These are phyloP conservation scores for Chenopodium formosanum DNA, from an alignment of 148 eudicot species.

Conservation along the genomic window DNA sequence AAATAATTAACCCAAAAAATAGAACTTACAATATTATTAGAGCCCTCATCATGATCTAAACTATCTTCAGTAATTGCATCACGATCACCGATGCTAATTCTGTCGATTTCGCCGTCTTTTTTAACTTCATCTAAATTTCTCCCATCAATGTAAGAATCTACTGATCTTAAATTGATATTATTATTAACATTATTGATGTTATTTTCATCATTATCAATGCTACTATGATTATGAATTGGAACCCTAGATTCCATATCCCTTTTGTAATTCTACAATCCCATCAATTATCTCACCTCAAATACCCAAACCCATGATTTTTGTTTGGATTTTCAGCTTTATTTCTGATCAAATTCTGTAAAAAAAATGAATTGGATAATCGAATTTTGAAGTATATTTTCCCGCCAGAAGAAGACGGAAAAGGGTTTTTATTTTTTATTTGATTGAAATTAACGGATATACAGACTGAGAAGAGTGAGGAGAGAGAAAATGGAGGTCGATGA, in stretches of 20 bases:
- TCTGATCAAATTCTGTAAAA: not conserved
- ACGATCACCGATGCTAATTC: constrained; percentile 38
- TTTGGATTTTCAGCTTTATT: not conserved
- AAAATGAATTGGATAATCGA: not conserved
- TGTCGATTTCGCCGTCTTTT: constrained; percentile 38
- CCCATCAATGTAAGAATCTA: constrained; percentile 47
- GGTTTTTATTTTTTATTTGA: not conserved
- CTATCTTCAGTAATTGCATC: constrained; percentile 48
- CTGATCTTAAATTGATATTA: constrained; percentile 41
- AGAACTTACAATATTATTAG: constrained; percentile 57
- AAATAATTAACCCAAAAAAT: not conserved
- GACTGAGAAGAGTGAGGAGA: not conserved
- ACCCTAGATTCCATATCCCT: constrained; percentile 47
- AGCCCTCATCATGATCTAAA: constrained; percentile 53
- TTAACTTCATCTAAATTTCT: constrained; percentile 38
- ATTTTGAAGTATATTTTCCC: constrained; percentile 1
- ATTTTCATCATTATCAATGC: not conserved
- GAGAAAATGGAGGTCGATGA: not conserved
- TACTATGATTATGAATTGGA: constrained; percentile 46
- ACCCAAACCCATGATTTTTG: not conserved
- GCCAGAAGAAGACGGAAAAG: not conserved
- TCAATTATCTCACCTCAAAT: not conserved
- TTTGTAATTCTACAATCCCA: constrained; percentile 24
- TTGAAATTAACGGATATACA: constrained; percentile 23
- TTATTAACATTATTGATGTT: not conserved